Evolutionary conservation across 2,329 filamentous ascomycete genomes (phyloP), one percentile per base, ranked within the genome.

Genomic region (Fusarium cyanostomum): DNA sequence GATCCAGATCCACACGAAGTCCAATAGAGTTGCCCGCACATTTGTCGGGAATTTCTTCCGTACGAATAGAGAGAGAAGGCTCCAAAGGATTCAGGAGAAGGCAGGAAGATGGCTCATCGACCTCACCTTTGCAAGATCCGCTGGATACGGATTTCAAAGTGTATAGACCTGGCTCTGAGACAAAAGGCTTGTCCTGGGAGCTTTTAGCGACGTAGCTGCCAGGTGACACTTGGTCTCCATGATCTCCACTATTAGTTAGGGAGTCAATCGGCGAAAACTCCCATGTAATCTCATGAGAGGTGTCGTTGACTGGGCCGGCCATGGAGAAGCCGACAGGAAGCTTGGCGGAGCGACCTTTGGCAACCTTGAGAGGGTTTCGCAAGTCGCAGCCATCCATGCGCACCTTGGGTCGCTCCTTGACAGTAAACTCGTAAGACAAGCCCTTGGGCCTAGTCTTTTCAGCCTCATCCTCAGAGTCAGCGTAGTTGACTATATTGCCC

Each of bases 11-110:
- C 37, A 99, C 92, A 10, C 90, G 86, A 52, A 99, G 84, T 35
- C 95, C 95, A 61, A 99, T 92, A 0, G 95, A 92, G 72, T 93
- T 97, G 43, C 94, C 93, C 31, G 94, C 94, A 74, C 95, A 99
- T 74, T 96, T 96, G 76, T 99, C 95, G 49, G 92, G 91, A 38
- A 99, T 93, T 62, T 93, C 89, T 68, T 96, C 91, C 7, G 88
- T 84, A 28, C 84, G 85, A 45, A 99, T 81, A 5, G 86, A 82
- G 56, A 99, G 76, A 52, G 89, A 87, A 9, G 95, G 95, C 77
- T 97, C 89, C 1, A 95, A 89, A 6, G 95, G 95, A 66, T 98
- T 99, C 66, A 96, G 84, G 51, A 99, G 81, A 56, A 97, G 82
- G 75, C 94, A 98, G n/a, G 94, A 95, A 3, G 94, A 92, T 26